Evolutionary conservation across 108 stramenopile species (phyloP), one percentile per base, ranked within the genome.

Genomic region (Cyclotella kingstonii): DNA sequence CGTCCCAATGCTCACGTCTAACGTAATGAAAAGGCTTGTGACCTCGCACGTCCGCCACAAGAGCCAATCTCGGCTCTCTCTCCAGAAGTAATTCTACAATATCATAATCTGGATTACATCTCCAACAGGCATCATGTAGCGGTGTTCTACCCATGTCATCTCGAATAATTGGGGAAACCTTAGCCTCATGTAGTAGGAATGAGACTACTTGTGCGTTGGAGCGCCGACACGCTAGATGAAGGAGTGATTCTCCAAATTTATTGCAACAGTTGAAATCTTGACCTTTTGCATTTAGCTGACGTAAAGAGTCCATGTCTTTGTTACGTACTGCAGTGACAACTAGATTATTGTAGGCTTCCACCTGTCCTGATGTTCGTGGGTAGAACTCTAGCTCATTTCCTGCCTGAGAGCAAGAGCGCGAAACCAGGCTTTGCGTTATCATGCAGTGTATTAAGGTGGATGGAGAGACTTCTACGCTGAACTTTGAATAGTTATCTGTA

Each of bases 91-190:
- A 51, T 25, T 76, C 42, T 27, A 79, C 76, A 49, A 90, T 77
- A 2, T 63, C 73, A 25, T 81, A 67, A 44, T 84, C 81, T 1
- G 84, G 83, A 30, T 38, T 54, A 19, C 83, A 79, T 66, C 85
- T 66, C 94, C 94, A 95, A 46, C 87, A 92, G 7, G 88, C 87
- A 66, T 95, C 94, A 60, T 95, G 94, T 22, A 95, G 61, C 18
- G 89, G 87, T 18, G 86, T 95, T 6, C 91, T 70, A 15, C 94
- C 94, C 49, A 78, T 87, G 60, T 95, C 94, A 74, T 95, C 94
- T 26, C 76, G 41, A 29, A 87, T 77, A 2, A 81, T 63, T 10
- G 84, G 76, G 19, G 52, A 59, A 12, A 87, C 70, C 8, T 66
- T 47, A 7, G 70, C 60, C 33, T 82, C 78, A 8, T 78, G 35